Evolutionary conservation across 225 moss, liverwort and hornwort genomes (phyloP), one percentile per base, ranked within the genome.

Genomic region (Pseudoscleropodium purum): DNA sequence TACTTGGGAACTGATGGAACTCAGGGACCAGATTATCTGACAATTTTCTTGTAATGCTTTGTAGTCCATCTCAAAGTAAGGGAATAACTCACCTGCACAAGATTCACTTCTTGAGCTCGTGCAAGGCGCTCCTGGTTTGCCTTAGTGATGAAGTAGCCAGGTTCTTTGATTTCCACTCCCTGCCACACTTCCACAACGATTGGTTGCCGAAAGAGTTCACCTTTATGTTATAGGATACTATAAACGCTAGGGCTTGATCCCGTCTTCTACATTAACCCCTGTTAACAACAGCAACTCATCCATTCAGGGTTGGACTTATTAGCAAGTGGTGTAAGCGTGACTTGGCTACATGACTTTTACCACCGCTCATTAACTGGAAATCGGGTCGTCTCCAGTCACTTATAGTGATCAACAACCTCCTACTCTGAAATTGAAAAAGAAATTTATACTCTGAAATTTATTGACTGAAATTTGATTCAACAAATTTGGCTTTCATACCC

Each of bases 121-220:
- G 91, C 95, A 66, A 98, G 93, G 19, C 96, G 92, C 91, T 96
- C 95, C 86, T 92, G 92, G 74, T 98, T 98, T 72, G 81, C 93
- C 63, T 90, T 81, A 8, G 98, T 98, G 75, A 98, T 96, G 88
- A 98, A 98, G 87, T 96, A 96, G 75, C 85, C 85, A 19, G 93
- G 86, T 9, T 97, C 95, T 90, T 90, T 88, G 11, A 88, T 95
- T 92, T 97, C 95, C 89, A 98, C 84, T 81, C 97, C 97, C 97
- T 98, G 95, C 81, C 88, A 91, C 79, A 87, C 25, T 82, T 63
- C 67, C 88, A 90, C 54, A 88, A 75, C 23, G 19, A 43, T 72
- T 60, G 49, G 12, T 72, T 61, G 81, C 51, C n/a, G 16, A 54
- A 41, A 62, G 31, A 81, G 59, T 75, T 36, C 31, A 34, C 29